Evolutionary conservation across 2,329 filamentous ascomycete species (phyloP).

Genomic region (Calonectria honghensis): DNA sequence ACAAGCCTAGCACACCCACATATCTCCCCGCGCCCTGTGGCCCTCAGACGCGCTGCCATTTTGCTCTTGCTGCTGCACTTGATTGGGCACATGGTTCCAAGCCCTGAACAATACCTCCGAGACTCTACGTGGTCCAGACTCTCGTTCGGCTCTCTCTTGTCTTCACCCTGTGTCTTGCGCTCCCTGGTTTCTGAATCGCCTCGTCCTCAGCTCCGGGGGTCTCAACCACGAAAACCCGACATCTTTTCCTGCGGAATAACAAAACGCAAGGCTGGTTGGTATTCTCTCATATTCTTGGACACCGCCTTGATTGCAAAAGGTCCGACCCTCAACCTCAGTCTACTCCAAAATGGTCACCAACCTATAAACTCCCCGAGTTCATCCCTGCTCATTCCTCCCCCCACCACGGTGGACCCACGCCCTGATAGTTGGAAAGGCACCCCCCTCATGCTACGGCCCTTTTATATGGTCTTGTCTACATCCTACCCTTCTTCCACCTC

Average conservation of each 20-base stretch:
- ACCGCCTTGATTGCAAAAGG: constrained; percentile 11
- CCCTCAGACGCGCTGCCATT: background rate
- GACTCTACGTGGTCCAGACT: constrained; percentile 29
- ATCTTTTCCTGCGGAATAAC: background rate
- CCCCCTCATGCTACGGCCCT: background rate
- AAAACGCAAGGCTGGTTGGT: background rate
- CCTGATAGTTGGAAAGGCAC: constrained; percentile 11
- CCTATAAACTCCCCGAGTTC: constrained; percentile 26
- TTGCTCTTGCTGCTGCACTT: background rate
- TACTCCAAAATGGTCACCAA: background rate
- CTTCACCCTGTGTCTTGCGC: background rate
- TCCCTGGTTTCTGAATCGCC: constrained; percentile 3
- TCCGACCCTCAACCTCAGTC: background rate
- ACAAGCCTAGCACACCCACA: constrained; percentile 9
- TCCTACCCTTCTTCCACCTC: background rate
- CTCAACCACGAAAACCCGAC: background rate
- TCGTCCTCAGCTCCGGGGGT: background rate
- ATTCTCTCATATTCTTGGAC: background rate
- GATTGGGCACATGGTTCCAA: background rate
- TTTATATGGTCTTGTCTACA: constrained; percentile 8
- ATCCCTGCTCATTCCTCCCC: constrained; percentile 13
- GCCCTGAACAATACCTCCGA: background rate
- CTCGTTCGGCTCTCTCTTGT: background rate
- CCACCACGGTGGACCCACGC: constrained; percentile 17
- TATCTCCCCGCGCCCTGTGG: background rate